Base-by-base conservation (phyloP, 495 filamentous ascomycete genomes). In the Sabuloglossum arenarium region DNA sequence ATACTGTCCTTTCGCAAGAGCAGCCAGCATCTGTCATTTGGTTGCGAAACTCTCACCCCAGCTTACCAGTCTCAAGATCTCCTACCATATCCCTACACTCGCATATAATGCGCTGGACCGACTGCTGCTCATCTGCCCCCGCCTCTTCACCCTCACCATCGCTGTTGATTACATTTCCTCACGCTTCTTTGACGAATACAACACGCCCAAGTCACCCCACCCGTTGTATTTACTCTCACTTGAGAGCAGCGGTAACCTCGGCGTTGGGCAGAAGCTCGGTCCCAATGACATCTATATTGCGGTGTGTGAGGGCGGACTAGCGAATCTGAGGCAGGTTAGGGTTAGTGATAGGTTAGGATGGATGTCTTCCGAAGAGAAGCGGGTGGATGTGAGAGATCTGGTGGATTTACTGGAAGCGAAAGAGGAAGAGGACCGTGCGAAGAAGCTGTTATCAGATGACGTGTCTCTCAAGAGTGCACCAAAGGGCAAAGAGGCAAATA, bases 131-230 rank as follows among this genome's bases (percentile, higher is more conserved):
- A 54, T 64, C 16, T 70, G 67, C 32, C 66, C 67, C 0, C 54
- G 59, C 34, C 47, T 72, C 0, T 59, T 28, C 0, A 63, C 64
- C n/a, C 62, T 72, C 14, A 58, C 64, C 1, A 58, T 71, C 0
- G 62, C 66, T 0, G 67, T 68, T 11, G 70, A 72, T 39, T 72
- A 68, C 37, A 66, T 72, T 14, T 67, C 63, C 9, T 50, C 58
- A 1, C 56, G 59, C 8, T 61, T 70, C 56, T 70, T 71, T 45
- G 59, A 64, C 16, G 58, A 61, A 11, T 54, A 60, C n/a, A 66
- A 63, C 29, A 57, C 62, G 3, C 62, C 61, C 1, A 23, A 39
- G 1, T 42, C 51, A 0, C 53, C 54, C 24, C 68, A 70, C 57
- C 67, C 70, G 3, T 59, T 72, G 16, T 56, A 60, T 12, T 60